These are phyloP conservation scores for Pittosporum tobira DNA, from an alignment of 129 eudicot genomes.

Conservation along the genomic window DNA sequence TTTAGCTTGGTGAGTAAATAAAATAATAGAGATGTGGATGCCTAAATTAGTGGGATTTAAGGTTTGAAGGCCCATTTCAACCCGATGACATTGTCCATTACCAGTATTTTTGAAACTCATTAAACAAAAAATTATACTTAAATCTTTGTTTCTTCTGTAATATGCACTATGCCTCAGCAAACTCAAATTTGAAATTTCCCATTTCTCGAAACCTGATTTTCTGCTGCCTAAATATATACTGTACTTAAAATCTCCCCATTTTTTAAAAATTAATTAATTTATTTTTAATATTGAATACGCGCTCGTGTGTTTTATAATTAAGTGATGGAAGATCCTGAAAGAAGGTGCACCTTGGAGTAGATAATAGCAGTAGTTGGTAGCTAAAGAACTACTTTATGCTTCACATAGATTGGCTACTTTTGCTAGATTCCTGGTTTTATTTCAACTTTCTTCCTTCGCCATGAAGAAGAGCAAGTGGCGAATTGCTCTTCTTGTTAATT, in stretches of 20 bases:
- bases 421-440: slow-evolving; percentile 57
- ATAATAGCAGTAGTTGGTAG: slow-evolving; percentile 19
- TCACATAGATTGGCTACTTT: slow-evolving; percentile 29
- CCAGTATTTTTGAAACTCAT: not conserved
- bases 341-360: slow-evolving; percentile 4
- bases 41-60: not conserved
- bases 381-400: slow-evolving; percentile 30
- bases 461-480: too few species aligned
- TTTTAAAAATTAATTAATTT: slow-evolving; percentile 1
- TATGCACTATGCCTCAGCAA: slow-evolving; percentile 18
- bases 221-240: slow-evolving; percentile 1
- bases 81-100: not conserved
- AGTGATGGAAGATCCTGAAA: slow-evolving; percentile 18
- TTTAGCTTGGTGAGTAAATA: not conserved
- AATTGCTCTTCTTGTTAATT: slow-evolving; percentile 1
- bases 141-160: not conserved
- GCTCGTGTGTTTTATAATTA: slow-evolving; percentile 9
- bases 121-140: not conserved
- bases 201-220: slow-evolving; percentile 34
- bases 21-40: not conserved
- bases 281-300: not conserved
- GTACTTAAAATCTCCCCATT: not conserved
- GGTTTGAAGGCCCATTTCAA: not conserved
- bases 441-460: slow-evolving; percentile 13
- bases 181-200: slow-evolving; percentile 14